phyloP scores from a whole-genome alignment of 208 protist genomes.

The Entamoeba dispar region DNA sequence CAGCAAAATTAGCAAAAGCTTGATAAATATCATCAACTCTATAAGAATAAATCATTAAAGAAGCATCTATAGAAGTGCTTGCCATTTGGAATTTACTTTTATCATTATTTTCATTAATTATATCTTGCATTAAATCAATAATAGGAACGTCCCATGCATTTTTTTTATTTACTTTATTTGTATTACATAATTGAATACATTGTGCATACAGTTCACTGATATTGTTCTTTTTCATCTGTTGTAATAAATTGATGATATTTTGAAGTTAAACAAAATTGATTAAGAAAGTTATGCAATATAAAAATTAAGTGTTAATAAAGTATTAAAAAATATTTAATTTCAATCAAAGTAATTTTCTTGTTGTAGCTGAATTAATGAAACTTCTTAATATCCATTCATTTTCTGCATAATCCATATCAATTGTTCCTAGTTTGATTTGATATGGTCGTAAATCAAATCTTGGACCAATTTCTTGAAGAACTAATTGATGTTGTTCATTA shows the following conservation, averaged over 20 bases:
- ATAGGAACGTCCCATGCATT: background rate
- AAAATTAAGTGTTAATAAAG: no score
- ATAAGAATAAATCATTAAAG: background rate
- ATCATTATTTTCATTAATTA: background rate
- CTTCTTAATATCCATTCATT: constrained; percentile 86
- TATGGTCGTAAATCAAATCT: constrained; percentile 87
- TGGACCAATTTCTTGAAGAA: constrained; percentile 82
- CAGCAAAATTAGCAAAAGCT: background rate
- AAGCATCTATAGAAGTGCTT: background rate
- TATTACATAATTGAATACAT: background rate
- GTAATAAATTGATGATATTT: no score
- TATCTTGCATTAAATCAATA: background rate
- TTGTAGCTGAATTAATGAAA: constrained; percentile 90
- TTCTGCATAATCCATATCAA: constrained; percentile 63
- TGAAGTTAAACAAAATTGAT: no score
- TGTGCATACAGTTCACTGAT: background rate
- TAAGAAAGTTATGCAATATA: no score
- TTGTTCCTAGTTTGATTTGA: constrained; percentile 68
- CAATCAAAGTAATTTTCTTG: background rate
- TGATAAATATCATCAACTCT: background rate
- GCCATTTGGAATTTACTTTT: background rate
- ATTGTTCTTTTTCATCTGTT: background rate
- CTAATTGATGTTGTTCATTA: constrained; percentile 54
- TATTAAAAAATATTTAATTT: no score
- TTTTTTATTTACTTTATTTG: background rate